Evolutionary conservation across 768 basidiomycete species (phyloP).

Genomic region (Collybia nuda): DNA sequence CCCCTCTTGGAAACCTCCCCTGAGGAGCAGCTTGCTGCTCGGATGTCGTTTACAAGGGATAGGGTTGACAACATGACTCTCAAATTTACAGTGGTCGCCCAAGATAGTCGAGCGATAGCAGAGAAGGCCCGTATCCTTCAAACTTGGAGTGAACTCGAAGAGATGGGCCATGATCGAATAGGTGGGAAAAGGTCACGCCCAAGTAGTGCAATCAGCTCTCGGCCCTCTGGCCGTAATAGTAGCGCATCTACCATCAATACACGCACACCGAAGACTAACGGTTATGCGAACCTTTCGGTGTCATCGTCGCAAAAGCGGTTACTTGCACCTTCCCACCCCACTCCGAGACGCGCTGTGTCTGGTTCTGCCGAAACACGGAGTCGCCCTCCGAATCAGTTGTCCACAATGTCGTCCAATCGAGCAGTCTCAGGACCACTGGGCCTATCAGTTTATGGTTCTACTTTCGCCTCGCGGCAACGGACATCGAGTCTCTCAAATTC

Average conservation of each 20-base stretch:
- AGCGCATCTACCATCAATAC: slow-evolving; percentile 39
- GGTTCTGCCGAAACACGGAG: slow-evolving; percentile 41
- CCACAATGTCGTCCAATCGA: slow-evolving; percentile 51
- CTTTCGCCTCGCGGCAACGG: slow-evolving; percentile 83
- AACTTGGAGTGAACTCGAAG: slow-evolving; percentile 78
- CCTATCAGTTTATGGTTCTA: slow-evolving; percentile 56
- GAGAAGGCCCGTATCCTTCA: slow-evolving; percentile 72
- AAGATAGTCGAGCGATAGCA: slow-evolving; percentile 58
- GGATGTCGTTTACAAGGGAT: slow-evolving; percentile 62
- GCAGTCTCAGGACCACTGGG: slow-evolving; percentile 70
- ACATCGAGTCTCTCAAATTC: slow-evolving; percentile 61
- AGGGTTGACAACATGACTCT: slow-evolving; percentile 46
- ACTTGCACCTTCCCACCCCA: slow-evolving; percentile 44
- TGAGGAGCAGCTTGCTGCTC: slow-evolving; percentile 64
- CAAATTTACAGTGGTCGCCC: slow-evolving; percentile 39
- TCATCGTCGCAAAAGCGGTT: slow-evolving; percentile 42
- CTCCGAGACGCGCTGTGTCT: slow-evolving; percentile 50
- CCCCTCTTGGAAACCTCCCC: slow-evolving; percentile 45
- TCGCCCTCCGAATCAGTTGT: slow-evolving; percentile 61
- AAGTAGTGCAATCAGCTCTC: slow-evolving; percentile 61
- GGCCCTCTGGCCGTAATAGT: slow-evolving; percentile 55
- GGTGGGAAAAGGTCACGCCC: slow-evolving; percentile 64
- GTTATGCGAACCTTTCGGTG: slow-evolving; percentile 41
- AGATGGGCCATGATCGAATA: slow-evolving; percentile 75
- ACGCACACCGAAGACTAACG: slow-evolving; percentile 26